phyloP scores from a whole-genome alignment of 768 basidiomycete species.

The Holtermanniella nyarrowii region DNA sequence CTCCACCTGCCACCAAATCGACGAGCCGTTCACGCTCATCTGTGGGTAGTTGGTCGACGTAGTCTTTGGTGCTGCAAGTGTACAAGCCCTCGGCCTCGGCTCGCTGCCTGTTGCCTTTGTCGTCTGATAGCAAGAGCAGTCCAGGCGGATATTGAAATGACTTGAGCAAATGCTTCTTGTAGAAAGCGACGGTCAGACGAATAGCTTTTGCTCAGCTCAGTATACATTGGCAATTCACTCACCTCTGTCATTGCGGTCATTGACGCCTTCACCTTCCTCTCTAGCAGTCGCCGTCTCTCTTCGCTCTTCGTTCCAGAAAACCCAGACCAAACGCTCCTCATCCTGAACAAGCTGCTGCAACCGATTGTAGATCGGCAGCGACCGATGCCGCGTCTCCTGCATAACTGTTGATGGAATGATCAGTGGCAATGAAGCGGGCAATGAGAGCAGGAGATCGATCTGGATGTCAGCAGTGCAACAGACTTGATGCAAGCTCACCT shows the following conservation, averaged over 20 bases:
- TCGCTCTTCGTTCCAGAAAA: constrained; percentile 53
- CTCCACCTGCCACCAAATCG: constrained; percentile 67
- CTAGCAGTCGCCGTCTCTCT: constrained; percentile 45
- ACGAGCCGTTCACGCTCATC: constrained; percentile 54
- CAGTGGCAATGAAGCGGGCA: constrained; percentile 63
- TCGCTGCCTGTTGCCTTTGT: constrained; percentile 68
- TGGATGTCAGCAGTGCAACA: constrained; percentile 36
- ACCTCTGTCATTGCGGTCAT: constrained; percentile 94
- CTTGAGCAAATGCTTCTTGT: constrained; percentile 55
- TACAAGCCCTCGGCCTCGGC: constrained; percentile 52
- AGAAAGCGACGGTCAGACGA: constrained; percentile 78
- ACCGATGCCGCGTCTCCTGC: constrained; percentile 91
- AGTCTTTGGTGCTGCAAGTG: constrained; percentile 53
- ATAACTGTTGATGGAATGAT: constrained; percentile 90
- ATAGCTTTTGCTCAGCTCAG: constrained; percentile 53
- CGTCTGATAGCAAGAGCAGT: constrained; percentile 79
- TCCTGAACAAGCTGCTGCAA: constrained; percentile 71
- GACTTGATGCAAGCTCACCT: constrained; percentile 47
- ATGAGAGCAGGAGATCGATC: constrained; percentile 89
- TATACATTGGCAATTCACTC: constrained; percentile 7
- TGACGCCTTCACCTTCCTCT: constrained; percentile 50
- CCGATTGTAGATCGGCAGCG: constrained; percentile 82
- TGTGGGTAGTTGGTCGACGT: constrained; percentile 60
- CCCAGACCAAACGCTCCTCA: constrained; percentile 48
- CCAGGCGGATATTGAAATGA: constrained; percentile 45